Percentiles rank a stretch among this genome's conserved stretches.
phyloP scores from a whole-genome alignment of 768 basidiomycete species.

The Serendipita sp. region DNA sequence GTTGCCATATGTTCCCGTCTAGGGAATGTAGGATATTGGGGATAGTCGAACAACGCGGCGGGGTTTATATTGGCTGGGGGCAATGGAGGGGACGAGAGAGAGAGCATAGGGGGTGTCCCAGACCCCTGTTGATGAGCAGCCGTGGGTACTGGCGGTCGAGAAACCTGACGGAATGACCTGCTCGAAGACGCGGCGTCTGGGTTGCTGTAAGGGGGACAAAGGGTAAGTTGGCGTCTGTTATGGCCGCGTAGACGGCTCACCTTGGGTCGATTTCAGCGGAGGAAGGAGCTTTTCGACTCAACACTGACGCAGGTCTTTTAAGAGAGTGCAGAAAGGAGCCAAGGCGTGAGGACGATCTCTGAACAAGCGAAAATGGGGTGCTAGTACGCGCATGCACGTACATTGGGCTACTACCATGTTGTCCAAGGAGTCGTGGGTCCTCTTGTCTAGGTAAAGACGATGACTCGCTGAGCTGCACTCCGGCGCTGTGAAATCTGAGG shows the following conservation, averaged over 20 bases:
- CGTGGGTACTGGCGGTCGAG: neutral
- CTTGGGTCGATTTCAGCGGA: neutral
- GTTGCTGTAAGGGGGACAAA: neutral
- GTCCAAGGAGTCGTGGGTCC: no score
- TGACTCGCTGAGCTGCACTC: no score
- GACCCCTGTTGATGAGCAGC: neutral
- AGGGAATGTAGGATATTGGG: neutral
- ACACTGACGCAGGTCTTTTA: neutral
- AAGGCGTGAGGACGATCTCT: neutral
- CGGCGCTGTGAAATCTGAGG: neutral
- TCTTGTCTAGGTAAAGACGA: neutral
- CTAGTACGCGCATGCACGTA: neutral
- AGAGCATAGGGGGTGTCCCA: neutral
- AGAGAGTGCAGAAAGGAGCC: neutral
- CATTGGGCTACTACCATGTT: neutral
- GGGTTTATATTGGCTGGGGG: neutral
- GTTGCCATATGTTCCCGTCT: neutral
- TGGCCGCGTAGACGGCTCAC: neutral
- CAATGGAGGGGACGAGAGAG: neutral
- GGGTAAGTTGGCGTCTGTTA: neutral
- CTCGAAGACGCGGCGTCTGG: neutral
- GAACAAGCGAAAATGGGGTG: neutral
- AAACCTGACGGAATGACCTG: neutral
- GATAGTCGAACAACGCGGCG: neutral
- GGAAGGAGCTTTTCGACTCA: neutral